These are phyloP conservation scores for Porodaedalea pini DNA, from an alignment of 1,284 basidiomycete species.

Conservation along the genomic window DNA sequence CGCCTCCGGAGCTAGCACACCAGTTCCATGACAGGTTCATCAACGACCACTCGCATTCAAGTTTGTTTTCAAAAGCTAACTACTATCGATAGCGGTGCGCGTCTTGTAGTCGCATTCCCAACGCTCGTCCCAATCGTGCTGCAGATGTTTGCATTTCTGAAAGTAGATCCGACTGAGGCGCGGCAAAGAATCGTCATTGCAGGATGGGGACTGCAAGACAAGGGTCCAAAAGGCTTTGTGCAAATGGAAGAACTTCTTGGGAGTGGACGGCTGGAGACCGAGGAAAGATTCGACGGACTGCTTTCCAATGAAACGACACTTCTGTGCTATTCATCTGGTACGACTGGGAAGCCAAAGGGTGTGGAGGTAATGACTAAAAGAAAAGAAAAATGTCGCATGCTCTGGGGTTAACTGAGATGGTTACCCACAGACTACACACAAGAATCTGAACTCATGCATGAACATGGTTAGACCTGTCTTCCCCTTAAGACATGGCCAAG, in stretches of 20 bases:
- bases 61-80: neutral
- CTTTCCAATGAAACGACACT: slow-evolving; percentile 51
- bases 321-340: slow-evolving; percentile 67
- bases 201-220: slow-evolving; percentile 31
- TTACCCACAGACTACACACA: slow-evolving; percentile 53
- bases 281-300: slow-evolving; percentile 49
- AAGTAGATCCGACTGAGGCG: slow-evolving; percentile 39
- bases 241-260: slow-evolving; percentile 42
- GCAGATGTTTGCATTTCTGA: slow-evolving; percentile 42
- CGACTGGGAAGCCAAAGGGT: slow-evolving; percentile 57
- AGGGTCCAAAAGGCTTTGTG: slow-evolving; percentile 29
- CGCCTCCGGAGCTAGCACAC: slow-evolving; percentile 41
- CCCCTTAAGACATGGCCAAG: slow-evolving; percentile 38
- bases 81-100: slow-evolving; percentile 38
- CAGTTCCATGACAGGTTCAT: slow-evolving; percentile 44
- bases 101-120: slow-evolving; percentile 51
- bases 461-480: slow-evolving; percentile 42
- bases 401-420: neutral
- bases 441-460: slow-evolving; percentile 54
- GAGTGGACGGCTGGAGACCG: slow-evolving; percentile 40
- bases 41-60: neutral
- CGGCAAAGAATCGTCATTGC: slow-evolving; percentile 44
- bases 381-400: neutral
- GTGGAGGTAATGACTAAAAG: slow-evolving; percentile 31
- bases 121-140: slow-evolving; percentile 43